Percentiles rank a stretch among this genome's conserved stretches.
These are phyloP conservation scores for Edaphochlamys debaryana DNA, from an alignment of 139 green algal species.

Conservation along the genomic window DNA sequence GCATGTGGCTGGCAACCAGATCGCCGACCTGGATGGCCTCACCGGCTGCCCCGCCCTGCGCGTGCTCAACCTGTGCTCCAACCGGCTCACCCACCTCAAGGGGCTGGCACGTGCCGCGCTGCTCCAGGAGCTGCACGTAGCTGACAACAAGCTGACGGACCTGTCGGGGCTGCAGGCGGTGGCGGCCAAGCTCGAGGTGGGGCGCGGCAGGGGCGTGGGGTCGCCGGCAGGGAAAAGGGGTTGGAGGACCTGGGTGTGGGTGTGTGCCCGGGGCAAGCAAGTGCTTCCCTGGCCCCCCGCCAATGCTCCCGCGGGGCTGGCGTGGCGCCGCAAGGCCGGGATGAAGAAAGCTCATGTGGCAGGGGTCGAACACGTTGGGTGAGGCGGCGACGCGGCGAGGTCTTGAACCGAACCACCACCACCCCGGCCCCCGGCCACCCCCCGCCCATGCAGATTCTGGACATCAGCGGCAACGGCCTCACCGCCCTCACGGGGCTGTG, in stretches of 20 bases:
- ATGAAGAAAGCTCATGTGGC: neutral
- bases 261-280: no score
- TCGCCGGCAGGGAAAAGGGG: no score
- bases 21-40: conserved; percentile 36
- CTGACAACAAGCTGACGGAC: conserved; percentile 49
- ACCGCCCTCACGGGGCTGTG: conserved; percentile 35
- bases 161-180: conserved; percentile 45
- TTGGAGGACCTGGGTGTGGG: neutral
- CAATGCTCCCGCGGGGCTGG: no score
- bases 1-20: conserved; percentile 23
- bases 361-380: no score
- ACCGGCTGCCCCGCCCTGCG: conserved; percentile 9
- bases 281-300: no score
- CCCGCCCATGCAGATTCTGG: conserved; percentile 28
- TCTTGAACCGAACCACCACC: no score
- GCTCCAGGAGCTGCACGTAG: conserved; percentile 46
- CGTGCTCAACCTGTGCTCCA: conserved; percentile 28
- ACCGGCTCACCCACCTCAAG: conserved; percentile 46
- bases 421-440: neutral
- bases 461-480: conserved; percentile 48
- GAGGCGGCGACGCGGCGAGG: no score
- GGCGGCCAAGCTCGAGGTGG: conserved; percentile 43
- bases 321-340: no score
- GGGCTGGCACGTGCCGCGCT: conserved; percentile 35
- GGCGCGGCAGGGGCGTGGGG: neutral